A percentile compares a stretch with the other conserved stretches of the same genome.
These are phyloP conservation scores for Hippophae tibetana DNA, from an alignment of 306 rosid species.

Conservation along the genomic window DNA sequence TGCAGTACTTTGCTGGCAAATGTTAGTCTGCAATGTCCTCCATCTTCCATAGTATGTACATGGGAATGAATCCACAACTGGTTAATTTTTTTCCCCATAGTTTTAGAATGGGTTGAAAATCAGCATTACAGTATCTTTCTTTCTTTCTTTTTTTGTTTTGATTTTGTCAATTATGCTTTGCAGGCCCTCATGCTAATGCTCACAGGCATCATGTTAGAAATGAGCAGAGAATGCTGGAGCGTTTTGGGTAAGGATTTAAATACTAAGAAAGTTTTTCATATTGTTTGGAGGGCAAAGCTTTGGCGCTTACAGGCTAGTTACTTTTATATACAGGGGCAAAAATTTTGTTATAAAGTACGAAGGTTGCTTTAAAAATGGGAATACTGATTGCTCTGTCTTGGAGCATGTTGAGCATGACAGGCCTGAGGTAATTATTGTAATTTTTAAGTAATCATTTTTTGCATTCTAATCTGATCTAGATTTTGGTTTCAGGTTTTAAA, in stretches of 20 bases:
- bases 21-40: too few species aligned
- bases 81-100: neutral
- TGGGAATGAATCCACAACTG: neutral
- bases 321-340: conserved; percentile 45
- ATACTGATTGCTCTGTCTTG: conserved; percentile 52
- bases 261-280: neutral
- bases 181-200: conserved; percentile 65
- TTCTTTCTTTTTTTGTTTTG: too few species aligned
- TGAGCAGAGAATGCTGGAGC: conserved; percentile 63
- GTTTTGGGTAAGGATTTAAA: conserved; percentile 48
- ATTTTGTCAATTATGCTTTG: conserved; percentile 10
- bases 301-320: conserved; percentile 7
- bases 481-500: conserved; percentile 53
- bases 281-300: conserved; percentile 1
- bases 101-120: too few species aligned
- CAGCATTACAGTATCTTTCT: too few species aligned
- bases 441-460: neutral
- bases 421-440: conserved; percentile 60
- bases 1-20: too few species aligned
- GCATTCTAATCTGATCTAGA: conserved; percentile 4
- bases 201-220: conserved; percentile 47
- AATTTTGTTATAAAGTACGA: conserved; percentile 48
- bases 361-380: conserved; percentile 38
- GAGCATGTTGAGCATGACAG: conserved; percentile 82
- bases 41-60: too few species aligned